Base-by-base conservation (phyloP, 202 grass and related monocot genomes). In the Bolboschoenoplectus hybrid region DNA sequence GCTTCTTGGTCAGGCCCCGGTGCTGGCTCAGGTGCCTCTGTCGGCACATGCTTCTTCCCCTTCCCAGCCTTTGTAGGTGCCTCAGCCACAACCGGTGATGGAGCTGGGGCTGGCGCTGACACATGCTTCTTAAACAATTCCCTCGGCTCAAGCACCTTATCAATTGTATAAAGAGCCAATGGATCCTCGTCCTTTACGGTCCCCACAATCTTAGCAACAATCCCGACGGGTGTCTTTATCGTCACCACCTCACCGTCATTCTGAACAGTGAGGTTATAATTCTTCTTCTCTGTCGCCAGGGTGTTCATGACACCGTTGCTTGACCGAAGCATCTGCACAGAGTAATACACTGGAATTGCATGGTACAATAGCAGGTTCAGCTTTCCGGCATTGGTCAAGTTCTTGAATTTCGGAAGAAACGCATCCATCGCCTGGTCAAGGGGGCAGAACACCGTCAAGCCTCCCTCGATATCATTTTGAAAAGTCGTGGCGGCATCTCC, bases 371-470 rank as follows among this genome's bases (percentile, higher is more conserved):
- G 77, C 26, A 94, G 65, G 12, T 52, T 45, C 39, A 73, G 3
- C 80, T 86, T 77, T 38, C 58, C 89, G 3, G 81, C 20, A n/a
- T 84, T 83, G 13, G 87, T 88, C 78, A 93, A 86, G 57, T 88
- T 89, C 80, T 70, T 88, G 83, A 89, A 91, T 63, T 82, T 88
- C 20, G 85, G 72, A 45, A 49, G n/a, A 85, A 92, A 94, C 2
- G 12, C 90, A 2, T 19, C 19, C 69, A 92, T 74, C 9, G 87
- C 87, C 12, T 88, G 56, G 80, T 91, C 92, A 12, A 52, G 55
- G 2, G 89, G 89, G 82, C 92, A 93, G 80, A 93, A 91, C 5
- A 91, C 84, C 44, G 92, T 89, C 40, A 91, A 80, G 4, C 89
- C 89, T 46, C 63, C 84, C 11, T 20, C 74, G 32, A 65, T 47